Percentiles rank a stretch among this genome's conserved stretches.
Conservation (phyloP, 2,329 filamentous ascomycete species). For the Torrubiella hemipterigena region DNA sequence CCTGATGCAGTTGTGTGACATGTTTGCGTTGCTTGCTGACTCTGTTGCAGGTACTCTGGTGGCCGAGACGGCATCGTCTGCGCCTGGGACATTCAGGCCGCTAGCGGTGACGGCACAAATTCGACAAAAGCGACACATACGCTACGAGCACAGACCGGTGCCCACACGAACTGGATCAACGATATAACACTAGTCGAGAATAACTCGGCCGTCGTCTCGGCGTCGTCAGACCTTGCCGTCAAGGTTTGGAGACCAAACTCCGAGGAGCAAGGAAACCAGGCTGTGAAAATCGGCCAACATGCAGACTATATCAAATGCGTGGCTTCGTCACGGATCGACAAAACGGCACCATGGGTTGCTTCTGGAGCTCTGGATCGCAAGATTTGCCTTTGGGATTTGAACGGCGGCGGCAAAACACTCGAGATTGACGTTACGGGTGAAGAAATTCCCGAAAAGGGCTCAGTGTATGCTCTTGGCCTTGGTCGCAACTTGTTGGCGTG, state of each 20-base stretch:
- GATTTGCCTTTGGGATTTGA: slow-evolving; percentile 87
- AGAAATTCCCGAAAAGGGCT: slow-evolving; percentile 80
- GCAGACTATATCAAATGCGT: slow-evolving; percentile 95
- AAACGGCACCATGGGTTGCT: slow-evolving; percentile 71
- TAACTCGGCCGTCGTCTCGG: slow-evolving; percentile 71
- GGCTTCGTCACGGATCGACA: slow-evolving; percentile 54
- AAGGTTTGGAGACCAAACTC: slow-evolving; percentile 79
- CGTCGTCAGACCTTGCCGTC: slow-evolving; percentile 87
- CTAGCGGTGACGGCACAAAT: slow-evolving; percentile 13
- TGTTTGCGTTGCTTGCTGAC: too few species aligned
- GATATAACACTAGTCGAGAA: slow-evolving; percentile 73
- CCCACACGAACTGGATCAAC: slow-evolving; percentile 94
- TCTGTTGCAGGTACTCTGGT: slow-evolving; percentile 65
- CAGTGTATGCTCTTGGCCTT: slow-evolving; percentile 80
- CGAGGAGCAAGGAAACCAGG: slow-evolving; percentile 35
- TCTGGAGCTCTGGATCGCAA: slow-evolving; percentile 89
- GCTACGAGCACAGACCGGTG: slow-evolving; percentile 51
- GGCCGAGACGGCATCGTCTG: slow-evolving; percentile 93
- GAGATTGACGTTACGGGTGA: slow-evolving; percentile 79
- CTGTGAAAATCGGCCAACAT: slow-evolving; percentile 76
- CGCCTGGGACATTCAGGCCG: slow-evolving; percentile 78
- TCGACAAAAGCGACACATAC: slow-evolving; percentile 34
- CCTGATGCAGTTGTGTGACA: too few species aligned
- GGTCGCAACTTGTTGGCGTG: slow-evolving; percentile 75
- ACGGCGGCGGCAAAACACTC: slow-evolving; percentile 72